Percentiles rank a stretch among this genome's conserved stretches.
phyloP scores from a whole-genome alignment of 2,329 filamentous ascomycete species.

The Clarireedia homoeocarpa region DNA sequence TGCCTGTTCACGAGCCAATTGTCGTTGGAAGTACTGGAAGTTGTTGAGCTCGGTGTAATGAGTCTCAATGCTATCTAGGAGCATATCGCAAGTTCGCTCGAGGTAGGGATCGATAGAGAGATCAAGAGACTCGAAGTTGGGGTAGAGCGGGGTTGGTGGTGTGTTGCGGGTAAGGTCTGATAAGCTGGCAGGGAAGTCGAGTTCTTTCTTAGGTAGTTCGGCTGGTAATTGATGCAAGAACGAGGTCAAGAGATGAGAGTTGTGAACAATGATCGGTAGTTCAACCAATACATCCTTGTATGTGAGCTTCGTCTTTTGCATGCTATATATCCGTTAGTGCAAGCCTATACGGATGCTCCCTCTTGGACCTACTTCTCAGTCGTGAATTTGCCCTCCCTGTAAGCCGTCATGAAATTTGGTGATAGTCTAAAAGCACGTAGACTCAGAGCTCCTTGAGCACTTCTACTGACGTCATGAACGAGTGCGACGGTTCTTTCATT shows the following conservation, averaged over 20 bases:
- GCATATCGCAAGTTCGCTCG: constrained; percentile 94
- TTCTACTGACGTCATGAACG: constrained; percentile 92
- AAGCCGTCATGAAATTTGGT: constrained; percentile 78
- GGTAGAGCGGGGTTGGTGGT: constrained; percentile 60
- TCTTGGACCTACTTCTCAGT: constrained; percentile 68
- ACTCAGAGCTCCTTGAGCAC: constrained; percentile 83
- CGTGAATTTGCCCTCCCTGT: constrained; percentile 94
- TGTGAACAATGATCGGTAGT: constrained; percentile 83
- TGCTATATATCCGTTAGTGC: constrained; percentile 41
- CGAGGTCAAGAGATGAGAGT: constrained; percentile 92
- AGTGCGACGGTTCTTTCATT: constrained; percentile 84
- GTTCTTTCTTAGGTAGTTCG: constrained; percentile 54
- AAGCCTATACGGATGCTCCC: no score
- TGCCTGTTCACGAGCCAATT: constrained; percentile 84
- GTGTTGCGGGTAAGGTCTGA: constrained; percentile 65
- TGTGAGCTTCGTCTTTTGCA: constrained; percentile 88
- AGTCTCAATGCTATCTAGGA: constrained; percentile 92
- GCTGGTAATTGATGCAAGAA: constrained; percentile 88
- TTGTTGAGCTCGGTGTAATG: constrained; percentile 99
- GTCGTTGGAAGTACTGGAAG: constrained; percentile 94
- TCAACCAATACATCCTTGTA: constrained; percentile 93
- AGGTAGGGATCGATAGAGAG: constrained; percentile 95
- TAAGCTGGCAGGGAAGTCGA: constrained; percentile 71
- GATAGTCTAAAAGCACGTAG: constrained; percentile 87
- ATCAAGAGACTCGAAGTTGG: constrained; percentile 79